Evolutionary conservation across 768 basidiomycete genomes (phyloP).

Genomic region (Peribolospora kevripleyi): DNA sequence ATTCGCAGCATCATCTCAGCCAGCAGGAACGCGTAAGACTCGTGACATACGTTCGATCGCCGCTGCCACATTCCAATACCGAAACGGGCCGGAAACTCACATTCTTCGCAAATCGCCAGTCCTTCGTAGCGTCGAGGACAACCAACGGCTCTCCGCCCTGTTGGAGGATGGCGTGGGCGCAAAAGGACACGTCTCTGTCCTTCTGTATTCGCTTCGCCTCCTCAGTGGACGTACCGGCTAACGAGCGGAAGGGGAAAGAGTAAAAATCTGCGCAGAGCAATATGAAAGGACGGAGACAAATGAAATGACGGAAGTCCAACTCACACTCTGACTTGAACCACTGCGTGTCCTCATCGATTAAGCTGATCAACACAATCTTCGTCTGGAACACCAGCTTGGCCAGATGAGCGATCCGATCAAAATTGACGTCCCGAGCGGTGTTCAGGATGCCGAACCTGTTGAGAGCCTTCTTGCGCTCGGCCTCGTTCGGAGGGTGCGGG

Average conservation of each 20-base stretch:
- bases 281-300: too few species aligned
- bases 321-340: slow-evolving; percentile 71
- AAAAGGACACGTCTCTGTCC: slow-evolving; percentile 40
- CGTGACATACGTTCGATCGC: neutral
- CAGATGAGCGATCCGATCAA: slow-evolving; percentile 78
- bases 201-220: neutral
- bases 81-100: too few species aligned
- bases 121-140: slow-evolving; percentile 45
- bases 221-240: neutral
- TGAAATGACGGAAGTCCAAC: slow-evolving; percentile 9
- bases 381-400: slow-evolving; percentile 82
- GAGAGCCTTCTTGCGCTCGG: too few species aligned
- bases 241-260: too few species aligned
- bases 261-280: too few species aligned
- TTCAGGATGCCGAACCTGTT: slow-evolving; percentile 68
- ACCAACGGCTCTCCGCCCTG: slow-evolving; percentile 67
- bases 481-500: too few species aligned
- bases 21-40: neutral
- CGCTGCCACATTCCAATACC: slow-evolving; percentile 12
- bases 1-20: too few species aligned
- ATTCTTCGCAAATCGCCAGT: slow-evolving; percentile 47
- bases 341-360: slow-evolving; percentile 63
- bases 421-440: slow-evolving; percentile 63
- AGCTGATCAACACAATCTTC: slow-evolving; percentile 53
- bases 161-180: slow-evolving; percentile 59